Evolutionary conservation across 768 basidiomycete species (phyloP).

Genomic region (Suillus fuscotomentosus): DNA sequence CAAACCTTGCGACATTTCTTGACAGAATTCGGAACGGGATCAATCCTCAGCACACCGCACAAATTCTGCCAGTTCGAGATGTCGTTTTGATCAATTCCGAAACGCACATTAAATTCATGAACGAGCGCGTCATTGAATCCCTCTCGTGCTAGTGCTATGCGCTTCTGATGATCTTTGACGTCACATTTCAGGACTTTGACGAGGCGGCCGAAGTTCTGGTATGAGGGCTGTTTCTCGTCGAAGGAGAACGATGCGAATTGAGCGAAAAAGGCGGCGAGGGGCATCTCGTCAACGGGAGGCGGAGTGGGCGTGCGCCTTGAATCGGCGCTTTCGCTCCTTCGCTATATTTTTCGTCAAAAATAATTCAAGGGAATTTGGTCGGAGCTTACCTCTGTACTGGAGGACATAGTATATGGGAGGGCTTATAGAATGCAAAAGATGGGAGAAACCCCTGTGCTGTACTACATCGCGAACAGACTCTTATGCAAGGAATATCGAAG

Average conservation of each 20-base stretch:
- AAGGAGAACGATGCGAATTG: constrained; percentile 3
- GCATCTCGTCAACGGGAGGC: not conserved
- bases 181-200: not conserved
- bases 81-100: constrained; percentile 9
- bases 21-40: constrained; percentile 1
- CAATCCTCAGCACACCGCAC: constrained; percentile 1
- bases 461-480: not conserved
- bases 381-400: not conserved
- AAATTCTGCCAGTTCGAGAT: constrained; percentile 7
- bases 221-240: not conserved
- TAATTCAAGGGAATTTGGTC: too few species aligned
- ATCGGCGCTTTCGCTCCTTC: not conserved
- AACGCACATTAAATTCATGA: constrained; percentile 8
- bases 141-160: not conserved
- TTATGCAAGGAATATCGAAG: not conserved
- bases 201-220: constrained; percentile 1
- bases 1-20: not conserved
- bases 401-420: not conserved
- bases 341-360: not conserved
- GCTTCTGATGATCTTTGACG: not conserved
- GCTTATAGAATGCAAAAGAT: not conserved
- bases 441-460: not conserved
- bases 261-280: constrained; percentile 4
- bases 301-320: constrained; percentile 1
- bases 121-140: constrained; percentile 8